phyloP scores from a whole-genome alignment of 345 rosid genomes.

The Psidium friedrichsthalianum region DNA sequence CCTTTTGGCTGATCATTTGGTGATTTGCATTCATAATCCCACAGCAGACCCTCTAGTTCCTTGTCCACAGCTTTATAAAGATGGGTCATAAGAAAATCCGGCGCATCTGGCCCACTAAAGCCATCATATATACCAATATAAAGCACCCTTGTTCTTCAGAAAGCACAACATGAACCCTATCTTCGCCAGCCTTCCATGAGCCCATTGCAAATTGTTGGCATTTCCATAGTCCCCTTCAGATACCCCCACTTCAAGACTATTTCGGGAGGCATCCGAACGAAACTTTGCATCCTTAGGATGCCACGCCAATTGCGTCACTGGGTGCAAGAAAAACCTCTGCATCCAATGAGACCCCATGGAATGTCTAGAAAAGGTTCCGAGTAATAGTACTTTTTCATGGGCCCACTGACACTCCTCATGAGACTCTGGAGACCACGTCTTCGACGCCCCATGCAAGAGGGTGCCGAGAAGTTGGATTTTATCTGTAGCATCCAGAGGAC shows the following conservation, averaged over 20 bases:
- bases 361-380: constrained; percentile 78
- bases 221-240: constrained; percentile 46
- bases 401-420: constrained; percentile 91
- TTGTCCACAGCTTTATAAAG: constrained; percentile 78
- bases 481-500: constrained; percentile 80
- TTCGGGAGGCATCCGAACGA: constrained; percentile 43
- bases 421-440: constrained; percentile 58
- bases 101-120: constrained; percentile 98
- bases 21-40: constrained; percentile 69
- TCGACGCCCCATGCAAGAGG: constrained; percentile 55
- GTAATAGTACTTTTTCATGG: constrained; percentile 65
- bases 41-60: constrained; percentile 85
- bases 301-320: constrained; percentile 63
- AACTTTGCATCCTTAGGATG: constrained; percentile 55
- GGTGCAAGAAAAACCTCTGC: constrained; percentile 67
- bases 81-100: constrained; percentile 84
- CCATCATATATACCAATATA: constrained; percentile 98
- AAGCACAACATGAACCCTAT: constrained; percentile 89
- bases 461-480: constrained; percentile 87
- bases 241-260: constrained; percentile 43
- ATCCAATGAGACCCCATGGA: constrained; percentile 66
- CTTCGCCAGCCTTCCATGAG: constrained; percentile 99
- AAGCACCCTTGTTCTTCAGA: constrained; percentile 98
- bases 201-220: constrained; percentile 86
- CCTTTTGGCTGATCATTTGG: constrained; percentile 20